Evolutionary conservation across 441 rosid species (phyloP).

Genomic region (Euphorbia corollata): DNA sequence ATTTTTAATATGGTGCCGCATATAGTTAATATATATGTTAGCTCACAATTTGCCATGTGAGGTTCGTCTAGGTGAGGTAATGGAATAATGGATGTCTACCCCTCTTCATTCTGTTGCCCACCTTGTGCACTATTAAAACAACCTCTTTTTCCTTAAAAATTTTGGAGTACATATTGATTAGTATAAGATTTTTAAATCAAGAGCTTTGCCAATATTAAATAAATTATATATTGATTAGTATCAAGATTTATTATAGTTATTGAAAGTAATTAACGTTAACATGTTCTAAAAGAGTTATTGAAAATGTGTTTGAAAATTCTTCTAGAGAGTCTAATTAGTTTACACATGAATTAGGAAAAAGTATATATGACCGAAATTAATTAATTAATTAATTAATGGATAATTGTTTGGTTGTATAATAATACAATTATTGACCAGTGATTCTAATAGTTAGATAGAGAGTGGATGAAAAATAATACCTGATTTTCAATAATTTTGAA

Average conservation of each 20-base stretch:
- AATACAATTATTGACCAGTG: constrained; percentile 34
- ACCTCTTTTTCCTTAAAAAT: too few species aligned
- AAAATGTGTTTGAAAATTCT: not conserved
- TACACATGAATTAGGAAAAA: not conserved
- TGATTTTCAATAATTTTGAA: constrained; percentile 40
- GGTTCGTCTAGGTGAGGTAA: too few species aligned
- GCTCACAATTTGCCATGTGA: too few species aligned
- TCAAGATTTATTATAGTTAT: not conserved
- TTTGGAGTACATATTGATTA: too few species aligned
- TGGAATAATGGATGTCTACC: too few species aligned
- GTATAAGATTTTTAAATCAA: too few species aligned
- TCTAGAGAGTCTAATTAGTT: not conserved
- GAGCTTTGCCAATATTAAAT: too few species aligned
- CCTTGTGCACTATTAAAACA: too few species aligned
- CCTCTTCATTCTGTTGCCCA: too few species aligned
- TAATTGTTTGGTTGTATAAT: not conserved
- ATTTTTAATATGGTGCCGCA: too few species aligned
- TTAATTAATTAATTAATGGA: not conserved
- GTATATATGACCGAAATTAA: not conserved
- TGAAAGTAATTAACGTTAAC: not conserved
- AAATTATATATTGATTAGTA: too few species aligned
- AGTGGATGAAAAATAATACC: constrained; percentile 42
- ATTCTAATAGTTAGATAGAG: constrained; percentile 34
- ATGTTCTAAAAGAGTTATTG: constrained; percentile 1
- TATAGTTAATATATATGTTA: too few species aligned